Conservation (phyloP, 495 filamentous ascomycete species). For the Cercophora newfieldiana region DNA sequence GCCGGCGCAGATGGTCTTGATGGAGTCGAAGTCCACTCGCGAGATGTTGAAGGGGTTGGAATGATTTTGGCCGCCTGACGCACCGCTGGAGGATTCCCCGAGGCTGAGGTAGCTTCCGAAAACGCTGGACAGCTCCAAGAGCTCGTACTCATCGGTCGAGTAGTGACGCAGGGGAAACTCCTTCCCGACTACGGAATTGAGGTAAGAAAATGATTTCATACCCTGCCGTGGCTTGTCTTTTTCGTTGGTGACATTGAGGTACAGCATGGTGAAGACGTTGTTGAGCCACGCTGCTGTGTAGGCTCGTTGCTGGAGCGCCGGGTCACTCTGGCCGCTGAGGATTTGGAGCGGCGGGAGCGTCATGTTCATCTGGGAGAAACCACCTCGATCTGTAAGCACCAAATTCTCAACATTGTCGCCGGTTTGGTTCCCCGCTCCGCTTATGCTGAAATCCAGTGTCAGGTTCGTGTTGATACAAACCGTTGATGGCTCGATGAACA, state of each 20-base stretch:
- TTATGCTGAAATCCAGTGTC: constrained; percentile 39
- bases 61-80: neutral
- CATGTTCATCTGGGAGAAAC: constrained; percentile 38
- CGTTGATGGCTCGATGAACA: constrained; percentile 48
- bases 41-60: constrained; percentile 32
- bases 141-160: neutral
- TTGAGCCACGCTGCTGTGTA: constrained; percentile 47
- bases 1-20: constrained; percentile 29
- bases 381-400: constrained; percentile 42
- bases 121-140: neutral
- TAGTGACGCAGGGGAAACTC: constrained; percentile 23
- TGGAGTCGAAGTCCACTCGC: constrained; percentile 27
- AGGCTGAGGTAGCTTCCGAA: constrained; percentile 21
- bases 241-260: constrained; percentile 27
- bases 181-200: constrained; percentile 37
- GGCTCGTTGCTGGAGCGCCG: constrained; percentile 35
- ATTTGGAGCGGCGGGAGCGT: constrained; percentile 26
- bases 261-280: constrained; percentile 32
- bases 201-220: constrained; percentile 29
- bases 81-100: neutral
- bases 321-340: constrained; percentile 30
- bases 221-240: constrained; percentile 1
- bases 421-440: neutral
- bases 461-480: constrained; percentile 48
- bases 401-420: constrained; percentile 18